Evolutionary conservation across 2,329 filamentous ascomycete genomes (phyloP).

Genomic region (Xylariaceae sp.): DNA sequence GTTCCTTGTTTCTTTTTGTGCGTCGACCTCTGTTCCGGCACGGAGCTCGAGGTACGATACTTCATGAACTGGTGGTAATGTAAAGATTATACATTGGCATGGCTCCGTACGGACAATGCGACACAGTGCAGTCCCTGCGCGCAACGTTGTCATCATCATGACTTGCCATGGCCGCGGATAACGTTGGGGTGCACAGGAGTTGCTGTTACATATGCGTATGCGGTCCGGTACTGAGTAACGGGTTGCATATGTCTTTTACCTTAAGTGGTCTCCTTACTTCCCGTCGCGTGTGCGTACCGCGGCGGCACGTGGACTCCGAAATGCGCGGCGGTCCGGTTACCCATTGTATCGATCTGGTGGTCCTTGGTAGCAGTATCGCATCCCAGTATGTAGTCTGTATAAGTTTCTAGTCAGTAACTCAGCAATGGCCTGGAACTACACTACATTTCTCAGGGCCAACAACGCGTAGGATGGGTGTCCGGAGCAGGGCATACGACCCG

Average conservation of each 20-base stretch:
- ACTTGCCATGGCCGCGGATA: neutral
- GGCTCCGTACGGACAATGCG: neutral
- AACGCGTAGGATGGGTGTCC: neutral
- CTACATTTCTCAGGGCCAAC: neutral
- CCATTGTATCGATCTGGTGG: neutral
- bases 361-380: neutral
- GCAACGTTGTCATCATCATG: neutral
- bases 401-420: too few relatives aligned
- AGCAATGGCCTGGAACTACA: too few relatives aligned
- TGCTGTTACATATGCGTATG: neutral
- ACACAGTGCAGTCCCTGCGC: neutral
- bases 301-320: neutral
- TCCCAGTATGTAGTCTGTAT: too few relatives aligned
- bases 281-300: neutral
- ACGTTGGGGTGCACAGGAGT: neutral
- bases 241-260: neutral
- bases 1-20: neutral
- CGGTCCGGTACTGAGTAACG: neutral
- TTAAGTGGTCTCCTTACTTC: neutral
- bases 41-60: neutral
- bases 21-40: neutral
- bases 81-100: too few relatives aligned
- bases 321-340: neutral
- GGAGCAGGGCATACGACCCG: neutral
- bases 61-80: neutral